phyloP scores from a whole-genome alignment of 441 rosid species.

The Metrosideros polymorpha region DNA sequence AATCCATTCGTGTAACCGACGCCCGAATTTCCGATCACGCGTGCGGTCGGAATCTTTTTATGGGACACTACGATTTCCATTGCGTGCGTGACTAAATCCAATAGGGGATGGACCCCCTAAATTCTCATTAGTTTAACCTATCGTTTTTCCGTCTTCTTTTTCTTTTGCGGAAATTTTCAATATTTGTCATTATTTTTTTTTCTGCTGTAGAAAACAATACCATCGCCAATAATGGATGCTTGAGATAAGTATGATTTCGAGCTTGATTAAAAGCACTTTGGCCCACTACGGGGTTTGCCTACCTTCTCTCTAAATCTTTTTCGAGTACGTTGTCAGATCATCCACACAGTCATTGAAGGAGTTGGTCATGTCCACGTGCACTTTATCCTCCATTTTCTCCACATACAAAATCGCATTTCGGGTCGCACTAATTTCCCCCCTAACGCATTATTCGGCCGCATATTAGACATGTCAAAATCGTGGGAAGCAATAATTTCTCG shows the following conservation, averaged over 20 bases:
- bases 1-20: background rate
- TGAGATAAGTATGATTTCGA: background rate
- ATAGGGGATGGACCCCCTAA: too few relatives aligned
- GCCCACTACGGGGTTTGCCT: background rate
- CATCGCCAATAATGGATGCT: background rate
- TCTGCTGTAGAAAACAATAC: background rate
- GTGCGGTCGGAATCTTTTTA: background rate
- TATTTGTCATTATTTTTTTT: too few relatives aligned
- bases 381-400: background rate
- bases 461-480: background rate
- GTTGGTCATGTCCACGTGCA: background rate
- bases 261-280: background rate
- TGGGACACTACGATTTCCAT: background rate
- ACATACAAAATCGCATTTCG: background rate
- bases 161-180: too few relatives aligned
- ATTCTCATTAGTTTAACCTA: too few relatives aligned
- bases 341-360: background rate
- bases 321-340: background rate
- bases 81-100: too few relatives aligned
- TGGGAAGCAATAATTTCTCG: background rate
- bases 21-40: background rate
- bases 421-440: background rate
- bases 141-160: too few relatives aligned
- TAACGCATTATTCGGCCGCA: background rate
- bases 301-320: background rate